phyloP scores from a whole-genome alignment of 768 basidiomycete species.

The Rossbeevera mucosa region DNA sequence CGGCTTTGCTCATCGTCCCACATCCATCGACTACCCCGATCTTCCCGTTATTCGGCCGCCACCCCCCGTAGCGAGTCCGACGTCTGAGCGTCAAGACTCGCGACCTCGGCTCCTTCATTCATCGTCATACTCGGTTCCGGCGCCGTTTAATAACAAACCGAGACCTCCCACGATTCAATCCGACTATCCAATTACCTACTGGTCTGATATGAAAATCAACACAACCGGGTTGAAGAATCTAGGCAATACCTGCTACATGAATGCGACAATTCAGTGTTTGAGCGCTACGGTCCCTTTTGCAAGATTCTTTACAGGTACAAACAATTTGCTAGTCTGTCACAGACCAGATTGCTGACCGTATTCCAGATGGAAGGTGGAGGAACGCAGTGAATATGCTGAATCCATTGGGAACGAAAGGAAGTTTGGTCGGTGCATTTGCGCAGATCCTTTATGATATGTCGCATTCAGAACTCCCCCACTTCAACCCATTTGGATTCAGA shows the following conservation, averaged over 20 bases:
- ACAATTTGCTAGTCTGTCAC: background rate
- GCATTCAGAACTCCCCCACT: slow-evolving; percentile 77
- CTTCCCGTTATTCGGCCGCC: slow-evolving; percentile 71
- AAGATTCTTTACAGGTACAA: slow-evolving; percentile 80
- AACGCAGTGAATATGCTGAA: slow-evolving; percentile 81
- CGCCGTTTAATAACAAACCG: slow-evolving; percentile 31
- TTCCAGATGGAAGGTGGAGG: slow-evolving; percentile 73
- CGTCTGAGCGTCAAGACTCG: slow-evolving; percentile 72
- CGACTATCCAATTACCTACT: slow-evolving; percentile 81
- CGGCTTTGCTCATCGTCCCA: slow-evolving; percentile 40
- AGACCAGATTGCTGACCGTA: slow-evolving; percentile 1
- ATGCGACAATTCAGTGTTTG: slow-evolving; percentile 94
- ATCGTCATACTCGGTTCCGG: slow-evolving; percentile 34
- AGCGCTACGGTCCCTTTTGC: slow-evolving; percentile 93
- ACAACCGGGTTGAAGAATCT: slow-evolving; percentile 89
- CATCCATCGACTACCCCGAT: slow-evolving; percentile 76
- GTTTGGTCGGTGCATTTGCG: slow-evolving; percentile 77
- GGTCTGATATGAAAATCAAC: slow-evolving; percentile 76
- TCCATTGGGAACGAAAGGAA: slow-evolving; percentile 83
- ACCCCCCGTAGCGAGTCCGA: slow-evolving; percentile 66
- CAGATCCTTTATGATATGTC: slow-evolving; percentile 82
- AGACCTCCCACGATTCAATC: slow-evolving; percentile 63
- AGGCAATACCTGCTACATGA: slow-evolving; percentile 99
- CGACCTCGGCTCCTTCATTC: slow-evolving; percentile 48
- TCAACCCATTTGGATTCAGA: slow-evolving; percentile 80